Base-by-base conservation (phyloP, 371 early-diverging fungal genomes). In the Lichtheimia hyalospora region DNA sequence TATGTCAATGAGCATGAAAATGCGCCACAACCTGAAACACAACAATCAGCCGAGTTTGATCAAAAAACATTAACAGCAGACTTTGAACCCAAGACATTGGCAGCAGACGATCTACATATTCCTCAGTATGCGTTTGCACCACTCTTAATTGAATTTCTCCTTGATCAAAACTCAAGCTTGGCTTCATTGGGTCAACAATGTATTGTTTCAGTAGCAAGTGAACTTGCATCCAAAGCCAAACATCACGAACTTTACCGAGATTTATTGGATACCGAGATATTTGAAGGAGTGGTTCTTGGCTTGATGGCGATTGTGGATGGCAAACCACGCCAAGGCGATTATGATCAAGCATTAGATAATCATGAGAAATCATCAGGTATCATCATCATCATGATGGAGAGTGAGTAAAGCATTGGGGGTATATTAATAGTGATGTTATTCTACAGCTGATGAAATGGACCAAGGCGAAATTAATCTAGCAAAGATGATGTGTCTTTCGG, bases 401-500 rank as follows among this genome's bases (percentile, higher is more conserved):
- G 34, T 34, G 34, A 34, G 10, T 4, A 34, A 34, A 10, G 34
- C 10, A 34, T 34, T 27, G 7, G 34, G 34, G 6, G 10, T 34
- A 34, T 34, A 34, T 10, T 34, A 34, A 34, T 8, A 8, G 34
- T 8, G 34, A 34, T 10, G 28, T 7, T 28, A 28, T 28, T 28
- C 6, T 34, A 60, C 57, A 27, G 53, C 52, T 5, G 70, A 70
- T 21, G 79, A 78, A 3, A 39, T 71, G 21, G 75, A 77, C 52
- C 70, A 79, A 58, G 82, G 84, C 6, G 84, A 82, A 58, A 73
- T 80, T 28, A 82, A 79, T 49, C 62, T 86, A 25, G 82, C 81
- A 8, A 86, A 86, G 59, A 81, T 82, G 61, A 71, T 81, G 20
- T 82, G 84, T 60, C 77, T 86, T 27, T 82, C 82, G 62, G 86